phyloP scores from a whole-genome alignment of 1,284 basidiomycete genomes.

The Irpex sp. region DNA sequence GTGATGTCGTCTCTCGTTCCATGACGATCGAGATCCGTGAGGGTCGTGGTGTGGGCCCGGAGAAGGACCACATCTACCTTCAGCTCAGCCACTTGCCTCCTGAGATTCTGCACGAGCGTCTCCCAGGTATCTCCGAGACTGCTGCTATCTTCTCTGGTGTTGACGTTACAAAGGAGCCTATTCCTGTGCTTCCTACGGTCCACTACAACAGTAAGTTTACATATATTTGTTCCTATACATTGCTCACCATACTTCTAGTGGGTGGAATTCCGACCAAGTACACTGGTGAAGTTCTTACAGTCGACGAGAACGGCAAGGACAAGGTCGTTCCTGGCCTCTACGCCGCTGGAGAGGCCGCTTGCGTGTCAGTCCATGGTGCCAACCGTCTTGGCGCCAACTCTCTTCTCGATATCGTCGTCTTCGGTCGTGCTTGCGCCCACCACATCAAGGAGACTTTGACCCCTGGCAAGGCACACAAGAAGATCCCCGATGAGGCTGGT shows the following conservation, averaged over 20 bases:
- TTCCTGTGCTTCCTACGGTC: constrained; percentile 93
- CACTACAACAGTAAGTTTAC: constrained; percentile 84
- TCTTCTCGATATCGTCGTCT: constrained; percentile 97
- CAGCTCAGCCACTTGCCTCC: constrained; percentile 97
- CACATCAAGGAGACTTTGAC: constrained; percentile 92
- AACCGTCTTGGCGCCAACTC: constrained; percentile 99
- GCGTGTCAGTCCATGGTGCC: constrained; percentile 98
- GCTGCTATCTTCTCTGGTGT: constrained; percentile 99
- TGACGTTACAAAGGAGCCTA: constrained; percentile 99
- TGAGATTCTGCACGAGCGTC: constrained; percentile 93
- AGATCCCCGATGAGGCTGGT: constrained; percentile 85
- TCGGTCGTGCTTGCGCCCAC: constrained; percentile 95
- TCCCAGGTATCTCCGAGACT: constrained; percentile 99
- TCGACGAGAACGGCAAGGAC: constrained; percentile 84
- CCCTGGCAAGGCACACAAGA: constrained; percentile 90
- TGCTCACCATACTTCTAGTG: constrained; percentile 50
- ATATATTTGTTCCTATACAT: background rate
- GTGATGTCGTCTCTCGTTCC: constrained; percentile 98
- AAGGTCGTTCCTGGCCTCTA: constrained; percentile 95
- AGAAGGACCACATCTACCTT: constrained; percentile 97
- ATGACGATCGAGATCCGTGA: constrained; percentile 99
- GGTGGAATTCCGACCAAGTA: constrained; percentile 99
- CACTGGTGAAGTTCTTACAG: constrained; percentile 93
- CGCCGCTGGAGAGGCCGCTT: constrained; percentile 98
- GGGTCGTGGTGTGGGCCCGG: constrained; percentile 97